A percentile compares a stretch with the other conserved stretches of the same genome.
Conservation (phyloP, 2,329 filamentous ascomycete genomes). For the Emergomyces africanus region DNA sequence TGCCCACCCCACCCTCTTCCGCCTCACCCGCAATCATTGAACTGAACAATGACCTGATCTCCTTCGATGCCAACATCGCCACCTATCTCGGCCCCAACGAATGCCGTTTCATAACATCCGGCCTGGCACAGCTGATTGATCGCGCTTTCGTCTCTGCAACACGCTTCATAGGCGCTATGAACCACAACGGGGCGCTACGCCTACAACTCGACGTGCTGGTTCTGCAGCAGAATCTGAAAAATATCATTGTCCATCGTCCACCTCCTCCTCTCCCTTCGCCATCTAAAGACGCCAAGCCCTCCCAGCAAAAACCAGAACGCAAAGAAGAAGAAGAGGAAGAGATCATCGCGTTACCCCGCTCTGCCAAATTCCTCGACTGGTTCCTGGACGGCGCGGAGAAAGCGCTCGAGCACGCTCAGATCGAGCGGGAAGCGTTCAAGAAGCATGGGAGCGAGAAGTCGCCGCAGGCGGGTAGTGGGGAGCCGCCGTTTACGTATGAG, state of each 20-base stretch:
- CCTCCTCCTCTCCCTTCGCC: slow-evolving; percentile 7
- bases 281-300: slow-evolving; percentile 8
- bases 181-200: slow-evolving; percentile 65
- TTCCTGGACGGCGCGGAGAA: slow-evolving; percentile 36
- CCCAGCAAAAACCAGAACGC: slow-evolving; percentile 6
- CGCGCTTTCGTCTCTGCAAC: slow-evolving; percentile 62
- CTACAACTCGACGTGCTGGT: slow-evolving; percentile 93
- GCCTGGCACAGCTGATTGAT: slow-evolving; percentile 68
- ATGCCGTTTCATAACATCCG: slow-evolving; percentile 60
- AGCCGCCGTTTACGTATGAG: slow-evolving; percentile 33
- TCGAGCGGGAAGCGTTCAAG: slow-evolving; percentile 29
- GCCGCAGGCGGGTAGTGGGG: slow-evolving; percentile 26
- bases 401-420: slow-evolving; percentile 31
- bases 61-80: slow-evolving; percentile 71
- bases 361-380: slow-evolving; percentile 35
- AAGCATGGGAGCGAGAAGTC: slow-evolving; percentile 21
- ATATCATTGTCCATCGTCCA: slow-evolving; percentile 44
- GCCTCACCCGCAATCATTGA: slow-evolving; percentile 57
- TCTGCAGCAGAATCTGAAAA: slow-evolving; percentile 91
- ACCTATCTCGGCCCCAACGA: slow-evolving; percentile 60
- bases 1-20: slow-evolving; percentile 29
- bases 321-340: no score
- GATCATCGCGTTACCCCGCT: slow-evolving; percentile 29
- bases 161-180: slow-evolving; percentile 65
- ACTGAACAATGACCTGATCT: slow-evolving; percentile 72